Evolutionary conservation across 352 stramenopile genomes (phyloP).

Genomic region (Plasmopara viticola): DNA sequence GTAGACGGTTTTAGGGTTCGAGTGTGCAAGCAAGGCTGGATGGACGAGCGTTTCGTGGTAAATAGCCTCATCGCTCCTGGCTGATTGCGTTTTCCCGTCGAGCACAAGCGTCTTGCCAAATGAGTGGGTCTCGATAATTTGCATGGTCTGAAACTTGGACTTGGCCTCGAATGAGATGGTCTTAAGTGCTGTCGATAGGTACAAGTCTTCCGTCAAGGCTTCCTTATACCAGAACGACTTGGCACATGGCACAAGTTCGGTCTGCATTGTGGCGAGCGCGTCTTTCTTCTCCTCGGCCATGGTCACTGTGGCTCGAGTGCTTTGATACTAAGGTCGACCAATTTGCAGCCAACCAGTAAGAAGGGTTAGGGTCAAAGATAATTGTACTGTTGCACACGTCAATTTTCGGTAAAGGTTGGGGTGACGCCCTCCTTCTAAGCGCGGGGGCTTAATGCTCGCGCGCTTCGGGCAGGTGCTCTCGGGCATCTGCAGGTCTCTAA

Average conservation of each 20-base stretch:
- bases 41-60: conserved; percentile 96
- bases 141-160: conserved; percentile 90
- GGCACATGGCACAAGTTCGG: conserved; percentile 44
- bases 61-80: conserved; percentile 90
- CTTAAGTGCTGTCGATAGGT: conserved; percentile 86
- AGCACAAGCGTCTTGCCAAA: conserved; percentile 95
- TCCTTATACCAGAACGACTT: conserved; percentile 85
- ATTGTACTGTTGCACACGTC: no score
- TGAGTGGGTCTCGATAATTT: conserved; percentile 90
- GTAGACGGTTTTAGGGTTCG: conserved; percentile 86
- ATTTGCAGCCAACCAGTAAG: no score
- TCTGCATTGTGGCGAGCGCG: conserved; percentile 31
- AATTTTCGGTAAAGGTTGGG: no score
- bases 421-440: no score
- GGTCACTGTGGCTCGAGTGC: no score
- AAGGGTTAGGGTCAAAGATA: no score
- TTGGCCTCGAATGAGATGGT: conserved; percentile 79
- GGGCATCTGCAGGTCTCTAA: no score
- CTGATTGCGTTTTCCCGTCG: conserved; percentile 93
- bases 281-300: conserved; percentile 27
- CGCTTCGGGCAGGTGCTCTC: no score
- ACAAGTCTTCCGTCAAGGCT: conserved; percentile 84
- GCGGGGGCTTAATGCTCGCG: no score
- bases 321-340: no score
- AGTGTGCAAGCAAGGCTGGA: conserved; percentile 85